Evolutionary conservation across 106 monocot genomes (phyloP), one percentile per base, ranked within the genome.

Genomic region (Vanilla planifolia): DNA sequence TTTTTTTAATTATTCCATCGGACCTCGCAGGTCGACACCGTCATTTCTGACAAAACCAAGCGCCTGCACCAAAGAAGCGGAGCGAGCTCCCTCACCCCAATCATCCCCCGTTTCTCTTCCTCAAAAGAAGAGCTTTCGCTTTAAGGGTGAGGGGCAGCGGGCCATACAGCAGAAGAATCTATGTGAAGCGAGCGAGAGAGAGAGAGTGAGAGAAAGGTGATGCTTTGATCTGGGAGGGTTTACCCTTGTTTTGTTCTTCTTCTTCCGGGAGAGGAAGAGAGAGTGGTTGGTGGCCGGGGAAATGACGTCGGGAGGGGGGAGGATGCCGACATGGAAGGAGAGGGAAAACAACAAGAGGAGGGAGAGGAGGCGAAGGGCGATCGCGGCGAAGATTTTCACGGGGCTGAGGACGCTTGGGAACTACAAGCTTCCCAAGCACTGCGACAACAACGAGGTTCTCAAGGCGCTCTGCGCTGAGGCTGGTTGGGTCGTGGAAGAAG

Each of bases 291-390:
- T n/a, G n/a, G n/a, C n/a, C n/a, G 7, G 43, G 11, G 45, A 16
- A 55, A 73, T 79, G 71, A 73, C 63, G 16, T 63, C 78, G 14
- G 78, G 81, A 30, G 77, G 71, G 8, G 81, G 86, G 45, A 57
- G 86, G 75, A 56, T 73, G 72, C 86, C 86, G 61, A 82, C 86
- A 40, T 87, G 86, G 81, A 87, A 79, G 75, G 86, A 87, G 79
- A 78, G 86, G 68, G 86, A 87, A 78, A 87, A 87, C 78, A 87
- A 87, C 65, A 87, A 82, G 79, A 48, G 82, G 62, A 71, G 87
- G 47, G 87, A 87, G 79, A 63, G 87, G 62, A 62, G 87, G 62
- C 36, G 87, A 62, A 51, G 82, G 9, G 87, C 87, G 24, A 82
- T 87, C 6, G 87, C 87, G 14, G 82, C 87, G 9, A 82, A 82